A percentile compares a stretch with the other conserved stretches of the same genome.
These are phyloP conservation scores for Saccharomycopsis hybrid DNA, from an alignment of 1,139 yeast species.

Conservation along the genomic window DNA sequence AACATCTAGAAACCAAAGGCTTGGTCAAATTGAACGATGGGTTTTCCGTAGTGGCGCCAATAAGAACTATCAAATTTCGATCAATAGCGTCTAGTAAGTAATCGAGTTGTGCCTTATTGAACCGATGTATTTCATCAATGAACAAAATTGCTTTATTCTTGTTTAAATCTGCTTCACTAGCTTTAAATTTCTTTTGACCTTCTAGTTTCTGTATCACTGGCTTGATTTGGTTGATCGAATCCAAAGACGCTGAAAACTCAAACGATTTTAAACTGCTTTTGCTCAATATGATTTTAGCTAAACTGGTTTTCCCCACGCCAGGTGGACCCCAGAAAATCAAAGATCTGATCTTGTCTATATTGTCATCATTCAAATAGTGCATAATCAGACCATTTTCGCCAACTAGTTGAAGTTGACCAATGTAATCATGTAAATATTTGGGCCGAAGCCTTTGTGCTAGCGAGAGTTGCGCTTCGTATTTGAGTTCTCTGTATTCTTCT, in stretches of 20 bases:
- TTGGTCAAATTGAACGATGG: constrained; percentile 88
- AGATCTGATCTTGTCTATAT: constrained; percentile 49
- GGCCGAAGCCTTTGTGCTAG: constrained; percentile 87
- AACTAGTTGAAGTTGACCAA: constrained; percentile 84
- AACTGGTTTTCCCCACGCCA: constrained; percentile 90
- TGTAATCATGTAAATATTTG: constrained; percentile 58
- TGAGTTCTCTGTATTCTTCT: constrained; percentile 34
- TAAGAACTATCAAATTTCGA: constrained; percentile 54
- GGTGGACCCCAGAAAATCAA: constrained; percentile 97
- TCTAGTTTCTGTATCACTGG: constrained; percentile 49
- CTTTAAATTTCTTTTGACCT: neutral
- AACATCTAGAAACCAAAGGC: constrained; percentile 81
- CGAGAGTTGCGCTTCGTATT: constrained; percentile 53
- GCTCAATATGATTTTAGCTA: constrained; percentile 40
- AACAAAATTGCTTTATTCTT: constrained; percentile 62
- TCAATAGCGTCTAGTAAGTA: constrained; percentile 69
- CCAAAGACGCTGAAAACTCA: constrained; percentile 83
- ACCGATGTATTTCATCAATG: constrained; percentile 90
- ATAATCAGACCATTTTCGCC: constrained; percentile 69
- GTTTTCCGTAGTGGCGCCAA: constrained; percentile 97
- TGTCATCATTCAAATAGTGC: constrained; percentile 56
- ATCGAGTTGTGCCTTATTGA: constrained; percentile 87
- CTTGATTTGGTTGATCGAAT: constrained; percentile 64
- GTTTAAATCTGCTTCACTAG: neutral
- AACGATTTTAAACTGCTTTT: constrained; percentile 44